Conservation (phyloP, 169 alveolate species). For the Eimeria acervulina region DNA sequence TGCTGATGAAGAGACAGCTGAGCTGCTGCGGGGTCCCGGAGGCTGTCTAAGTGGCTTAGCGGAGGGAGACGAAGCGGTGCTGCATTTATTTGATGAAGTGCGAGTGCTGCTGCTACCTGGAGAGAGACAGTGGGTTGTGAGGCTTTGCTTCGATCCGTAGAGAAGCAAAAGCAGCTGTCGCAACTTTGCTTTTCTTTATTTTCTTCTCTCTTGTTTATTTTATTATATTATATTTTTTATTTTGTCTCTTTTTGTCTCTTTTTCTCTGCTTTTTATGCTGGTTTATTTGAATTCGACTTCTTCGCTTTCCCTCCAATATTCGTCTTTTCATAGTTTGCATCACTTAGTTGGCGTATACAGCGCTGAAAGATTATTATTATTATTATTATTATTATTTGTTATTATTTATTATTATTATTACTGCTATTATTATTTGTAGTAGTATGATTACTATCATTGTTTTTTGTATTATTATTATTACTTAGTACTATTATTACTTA, state of each 20-base stretch:
- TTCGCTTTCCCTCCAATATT: too few species aligned
- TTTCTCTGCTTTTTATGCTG: background rate
- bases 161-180: slow-evolving; percentile 5
- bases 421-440: too few species aligned
- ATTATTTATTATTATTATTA: too few species aligned
- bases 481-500: too few species aligned
- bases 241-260: background rate
- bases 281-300: too few species aligned
- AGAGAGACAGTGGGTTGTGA: slow-evolving; percentile 77
- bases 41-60: background rate
- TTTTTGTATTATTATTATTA: too few species aligned
- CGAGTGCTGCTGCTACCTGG: slow-evolving; percentile 76
- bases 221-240: background rate
- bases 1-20: slow-evolving; percentile 23
- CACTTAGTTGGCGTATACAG: too few species aligned
- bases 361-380: too few species aligned
- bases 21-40: slow-evolving; percentile 37
- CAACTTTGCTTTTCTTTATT: background rate
- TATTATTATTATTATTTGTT: too few species aligned
- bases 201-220: background rate
- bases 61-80: slow-evolving; percentile 8
- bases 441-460: too few species aligned
- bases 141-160: slow-evolving; percentile 42
- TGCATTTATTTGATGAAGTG: background rate
- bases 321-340: background rate